These are phyloP conservation scores for Spencermartinsiella ligniputridi DNA, from an alignment of 1,139 yeast species.

Conservation along the genomic window DNA sequence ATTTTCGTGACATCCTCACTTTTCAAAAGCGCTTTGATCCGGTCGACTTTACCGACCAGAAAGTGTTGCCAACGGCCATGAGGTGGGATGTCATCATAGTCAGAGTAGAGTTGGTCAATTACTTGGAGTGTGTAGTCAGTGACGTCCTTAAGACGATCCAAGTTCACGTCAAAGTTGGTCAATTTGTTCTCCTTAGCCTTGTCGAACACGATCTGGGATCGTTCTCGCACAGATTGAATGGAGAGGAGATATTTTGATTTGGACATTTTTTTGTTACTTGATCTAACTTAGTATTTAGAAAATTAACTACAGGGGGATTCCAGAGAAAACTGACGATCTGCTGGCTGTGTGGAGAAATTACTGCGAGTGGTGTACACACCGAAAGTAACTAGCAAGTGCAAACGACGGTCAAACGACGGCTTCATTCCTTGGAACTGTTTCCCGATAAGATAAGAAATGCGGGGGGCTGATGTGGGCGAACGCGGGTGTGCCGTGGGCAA, in stretches of 20 bases:
- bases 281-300: no score
- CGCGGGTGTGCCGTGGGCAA: no score
- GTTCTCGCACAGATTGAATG: constrained; percentile 50
- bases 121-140: constrained; percentile 42
- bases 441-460: not conserved
- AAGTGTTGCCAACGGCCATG: constrained; percentile 65
- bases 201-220: constrained; percentile 40
- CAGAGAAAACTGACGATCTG: not conserved
- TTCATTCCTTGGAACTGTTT: no score
- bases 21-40: constrained; percentile 41
- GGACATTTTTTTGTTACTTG: no score
- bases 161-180: constrained; percentile 44
- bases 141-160: constrained; percentile 37
- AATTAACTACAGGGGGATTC: no score
- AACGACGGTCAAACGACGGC: no score
- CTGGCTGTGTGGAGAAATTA: no score
- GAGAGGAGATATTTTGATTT: constrained; percentile 38
- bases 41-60: constrained; percentile 42
- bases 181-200: constrained; percentile 36
- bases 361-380: not conserved
- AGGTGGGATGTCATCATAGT: constrained; percentile 46
- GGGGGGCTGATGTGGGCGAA: not conserved
- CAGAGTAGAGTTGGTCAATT: constrained; percentile 41
- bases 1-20: constrained; percentile 36
- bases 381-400: not conserved